phyloP scores from a whole-genome alignment of 1,284 basidiomycete species.

The Porodaedalea pini region DNA sequence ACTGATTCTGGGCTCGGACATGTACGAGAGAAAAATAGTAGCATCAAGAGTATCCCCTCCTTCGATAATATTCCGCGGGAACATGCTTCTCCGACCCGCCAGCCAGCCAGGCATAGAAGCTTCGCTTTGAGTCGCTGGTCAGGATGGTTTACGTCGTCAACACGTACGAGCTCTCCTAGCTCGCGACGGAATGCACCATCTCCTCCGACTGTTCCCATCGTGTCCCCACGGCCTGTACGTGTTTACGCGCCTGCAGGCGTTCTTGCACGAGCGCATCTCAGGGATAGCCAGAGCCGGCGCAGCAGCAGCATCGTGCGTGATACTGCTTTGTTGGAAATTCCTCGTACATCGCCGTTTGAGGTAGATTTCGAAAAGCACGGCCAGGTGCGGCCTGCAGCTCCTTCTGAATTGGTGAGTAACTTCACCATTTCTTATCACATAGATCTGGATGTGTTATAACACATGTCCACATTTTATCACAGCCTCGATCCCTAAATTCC shows the following conservation, averaged over 20 bases:
- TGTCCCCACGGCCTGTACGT: slow-evolving; percentile 14
- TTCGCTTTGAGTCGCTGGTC: slow-evolving; percentile 13
- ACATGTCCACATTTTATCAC: neutral
- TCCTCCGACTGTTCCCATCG: slow-evolving; percentile 5
- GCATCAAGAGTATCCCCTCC: slow-evolving; percentile 7
- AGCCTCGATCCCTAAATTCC: slow-evolving; percentile 10
- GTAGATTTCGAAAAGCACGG: slow-evolving; percentile 18
- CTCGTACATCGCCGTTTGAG: slow-evolving; percentile 16
- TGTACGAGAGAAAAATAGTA: slow-evolving; percentile 14
- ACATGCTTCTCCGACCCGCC: neutral
- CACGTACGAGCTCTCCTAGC: slow-evolving; percentile 8
- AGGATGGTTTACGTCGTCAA: slow-evolving; percentile 13
- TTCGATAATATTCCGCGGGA: slow-evolving; percentile 10
- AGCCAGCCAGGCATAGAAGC: slow-evolving; percentile 6
- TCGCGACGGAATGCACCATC: neutral
- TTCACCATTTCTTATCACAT: neutral
- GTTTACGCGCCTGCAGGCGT: slow-evolving; percentile 7
- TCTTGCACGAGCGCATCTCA: slow-evolving; percentile 5
- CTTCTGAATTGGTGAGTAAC: slow-evolving; percentile 1
- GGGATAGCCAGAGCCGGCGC: slow-evolving; percentile 9
- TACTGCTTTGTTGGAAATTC: slow-evolving; percentile 15
- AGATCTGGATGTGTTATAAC: neutral
- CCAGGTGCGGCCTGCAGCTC: neutral
- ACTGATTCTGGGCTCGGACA: slow-evolving; percentile 16
- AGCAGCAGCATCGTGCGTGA: slow-evolving; percentile 4